Percentiles rank a stretch among this genome's conserved stretches.
These are phyloP conservation scores for Kodamaea arcana DNA, from an alignment of 1,139 yeast genomes.

Conservation along the genomic window DNA sequence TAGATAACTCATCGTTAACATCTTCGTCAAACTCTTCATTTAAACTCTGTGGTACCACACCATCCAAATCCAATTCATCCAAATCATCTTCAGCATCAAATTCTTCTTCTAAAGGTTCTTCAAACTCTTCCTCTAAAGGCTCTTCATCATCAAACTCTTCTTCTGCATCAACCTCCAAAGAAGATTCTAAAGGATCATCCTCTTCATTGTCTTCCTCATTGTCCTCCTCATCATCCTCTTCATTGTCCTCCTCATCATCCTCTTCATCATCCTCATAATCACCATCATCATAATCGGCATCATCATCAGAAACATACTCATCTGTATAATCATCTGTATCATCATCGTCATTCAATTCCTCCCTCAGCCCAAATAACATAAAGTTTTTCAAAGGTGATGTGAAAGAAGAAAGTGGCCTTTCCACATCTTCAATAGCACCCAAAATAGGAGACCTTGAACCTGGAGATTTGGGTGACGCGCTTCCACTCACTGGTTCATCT, in stretches of 20 bases:
- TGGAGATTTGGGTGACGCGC: conserved; percentile 4
- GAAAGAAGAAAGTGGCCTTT: conserved; percentile 30
- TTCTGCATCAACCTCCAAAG: conserved; percentile 25
- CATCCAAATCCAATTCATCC: background rate
- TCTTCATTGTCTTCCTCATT: conserved; percentile 27
- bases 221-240: conserved; percentile 21
- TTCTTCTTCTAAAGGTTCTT: background rate
- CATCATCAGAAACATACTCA: conserved; percentile 14
- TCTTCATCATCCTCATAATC: conserved; percentile 10
- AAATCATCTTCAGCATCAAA: background rate
- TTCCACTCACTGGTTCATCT: conserved; percentile 17
- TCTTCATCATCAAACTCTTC: conserved; percentile 24
- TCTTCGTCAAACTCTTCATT: background rate
- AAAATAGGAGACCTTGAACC: background rate
- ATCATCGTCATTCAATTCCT: conserved; percentile 8
- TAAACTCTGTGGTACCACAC: too few species aligned
- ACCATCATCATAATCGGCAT: conserved; percentile 16
- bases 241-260: conserved; percentile 15
- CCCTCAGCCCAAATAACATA: conserved; percentile 32
- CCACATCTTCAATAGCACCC: conserved; percentile 10
- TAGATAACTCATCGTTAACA: background rate
- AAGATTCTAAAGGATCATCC: conserved; percentile 28
- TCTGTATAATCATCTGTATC: conserved; percentile 10
- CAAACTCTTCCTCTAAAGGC: conserved; percentile 23
- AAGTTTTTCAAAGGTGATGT: conserved; percentile 43